phyloP scores from a whole-genome alignment of 1,284 basidiomycete species.

The Puccinia polysora region DNA sequence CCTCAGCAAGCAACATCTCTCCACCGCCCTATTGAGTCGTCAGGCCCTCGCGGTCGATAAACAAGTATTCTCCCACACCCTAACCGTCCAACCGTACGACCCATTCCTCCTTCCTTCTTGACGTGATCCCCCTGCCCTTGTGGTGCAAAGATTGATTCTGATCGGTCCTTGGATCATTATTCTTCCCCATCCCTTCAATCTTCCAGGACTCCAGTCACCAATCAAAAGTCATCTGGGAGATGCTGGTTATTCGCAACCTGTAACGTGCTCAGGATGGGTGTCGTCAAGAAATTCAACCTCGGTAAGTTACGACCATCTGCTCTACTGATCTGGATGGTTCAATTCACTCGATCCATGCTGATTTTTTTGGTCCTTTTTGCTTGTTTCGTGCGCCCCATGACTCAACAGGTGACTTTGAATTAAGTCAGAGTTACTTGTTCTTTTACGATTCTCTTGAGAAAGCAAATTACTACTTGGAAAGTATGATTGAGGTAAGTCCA shows the following conservation, averaged over 20 bases:
- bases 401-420: not conserved
- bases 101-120: not conserved
- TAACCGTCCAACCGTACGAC: conserved; percentile 43
- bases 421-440: conserved; percentile 70
- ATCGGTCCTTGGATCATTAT: conserved; percentile 1
- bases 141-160: conserved; percentile 66
- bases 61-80: conserved; percentile 37
- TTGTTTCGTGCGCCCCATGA: not conserved
- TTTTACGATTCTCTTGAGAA: conserved; percentile 96
- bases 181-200: not conserved
- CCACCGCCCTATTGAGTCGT: conserved; percentile 64
- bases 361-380: not conserved
- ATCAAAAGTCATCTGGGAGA: conserved; percentile 78
- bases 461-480: conserved; percentile 87
- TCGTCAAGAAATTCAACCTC: conserved; percentile 74
- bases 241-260: conserved; percentile 92
- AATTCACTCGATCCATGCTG: too few species aligned
- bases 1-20: conserved; percentile 69
- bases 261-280: conserved; percentile 48
- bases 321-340: not conserved
- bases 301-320: conserved; percentile 61
- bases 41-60: conserved; percentile 55
- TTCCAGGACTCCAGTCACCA: conserved; percentile 68
- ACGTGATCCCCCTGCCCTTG: not conserved
- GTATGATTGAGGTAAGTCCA: conserved; percentile 62